These are phyloP conservation scores for Cairneyella variabilis DNA, from an alignment of 495 filamentous ascomycete species.

Conservation along the genomic window DNA sequence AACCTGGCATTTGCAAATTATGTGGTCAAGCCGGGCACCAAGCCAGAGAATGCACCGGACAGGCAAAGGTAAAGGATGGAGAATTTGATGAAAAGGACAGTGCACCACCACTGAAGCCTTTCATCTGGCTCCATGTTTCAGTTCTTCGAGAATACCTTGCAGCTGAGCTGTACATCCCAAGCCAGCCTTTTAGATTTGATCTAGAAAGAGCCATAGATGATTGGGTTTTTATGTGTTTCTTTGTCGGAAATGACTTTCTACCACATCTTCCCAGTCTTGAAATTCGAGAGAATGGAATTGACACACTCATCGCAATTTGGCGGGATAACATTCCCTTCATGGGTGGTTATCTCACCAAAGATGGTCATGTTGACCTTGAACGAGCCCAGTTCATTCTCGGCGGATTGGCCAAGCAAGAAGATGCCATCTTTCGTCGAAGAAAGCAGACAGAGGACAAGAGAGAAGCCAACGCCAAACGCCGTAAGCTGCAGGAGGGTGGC, in stretches of 20 bases:
- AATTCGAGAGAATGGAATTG: constrained; percentile 95
- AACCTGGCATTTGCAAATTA: constrained; percentile 72
- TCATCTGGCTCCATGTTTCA: constrained; percentile 96
- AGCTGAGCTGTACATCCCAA: constrained; percentile 78
- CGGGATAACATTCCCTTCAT: constrained; percentile 85
- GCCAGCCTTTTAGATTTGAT: constrained; percentile 77
- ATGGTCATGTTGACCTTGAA: constrained; percentile 84
- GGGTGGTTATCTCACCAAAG: constrained; percentile 93
- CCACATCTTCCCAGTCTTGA: constrained; percentile 95
- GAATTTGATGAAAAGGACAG: constrained; percentile 83
- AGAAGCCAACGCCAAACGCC: constrained; percentile 70
- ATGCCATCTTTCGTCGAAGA: constrained; percentile 84
- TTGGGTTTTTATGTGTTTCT: constrained; percentile 99
- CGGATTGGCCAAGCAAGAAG: constrained; percentile 91
- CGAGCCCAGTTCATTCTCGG: constrained; percentile 84
- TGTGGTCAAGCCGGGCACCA: constrained; percentile 91
- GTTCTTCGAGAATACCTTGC: constrained; percentile 91
- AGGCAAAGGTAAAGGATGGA: constrained; percentile 77
- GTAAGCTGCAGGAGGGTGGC: constrained; percentile 60
- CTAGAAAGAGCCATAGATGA: constrained; percentile 96
- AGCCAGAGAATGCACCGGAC: constrained; percentile 75
- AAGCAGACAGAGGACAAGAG: constrained; percentile 78
- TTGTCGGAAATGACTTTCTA: constrained; percentile 98
- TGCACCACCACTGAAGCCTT: constrained; percentile 69
- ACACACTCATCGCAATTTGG: constrained; percentile 94